Conservation (phyloP, 2,329 filamentous ascomycete genomes). For the Emericellopsis cladophorae region DNA sequence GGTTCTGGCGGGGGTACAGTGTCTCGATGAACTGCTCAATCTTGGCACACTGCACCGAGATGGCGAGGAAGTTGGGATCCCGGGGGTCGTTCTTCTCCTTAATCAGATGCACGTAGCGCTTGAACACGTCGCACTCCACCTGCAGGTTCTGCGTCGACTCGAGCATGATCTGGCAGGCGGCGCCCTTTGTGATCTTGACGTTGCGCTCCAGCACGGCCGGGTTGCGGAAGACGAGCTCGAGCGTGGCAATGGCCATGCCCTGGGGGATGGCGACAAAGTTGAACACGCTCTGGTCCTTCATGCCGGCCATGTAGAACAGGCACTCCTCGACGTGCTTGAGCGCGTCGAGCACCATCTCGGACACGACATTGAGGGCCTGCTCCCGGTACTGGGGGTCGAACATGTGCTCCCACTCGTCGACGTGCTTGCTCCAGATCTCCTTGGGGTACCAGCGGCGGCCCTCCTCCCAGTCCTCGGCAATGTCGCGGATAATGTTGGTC, state of each 20-base stretch:
- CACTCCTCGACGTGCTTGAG: slow-evolving; percentile 82
- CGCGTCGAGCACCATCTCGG: slow-evolving; percentile 89
- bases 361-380: slow-evolving; percentile 71
- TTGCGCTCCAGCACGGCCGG: slow-evolving; percentile 74
- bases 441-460: slow-evolving; percentile 86
- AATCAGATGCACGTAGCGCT: slow-evolving; percentile 65
- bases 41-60: slow-evolving; percentile 82
- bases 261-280: slow-evolving; percentile 98
- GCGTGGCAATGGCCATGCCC: slow-evolving; percentile 90
- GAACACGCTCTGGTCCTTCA: slow-evolving; percentile 94
- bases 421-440: slow-evolving; percentile 95
- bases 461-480: slow-evolving; percentile 81
- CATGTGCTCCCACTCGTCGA: slow-evolving; percentile 78
- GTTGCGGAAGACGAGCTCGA: slow-evolving; percentile 89
- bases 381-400: slow-evolving; percentile 71
- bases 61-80: slow-evolving; percentile 85
- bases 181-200: slow-evolving; percentile 92
- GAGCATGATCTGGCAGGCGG: slow-evolving; percentile 83
- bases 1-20: slow-evolving; percentile 76
- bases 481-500: slow-evolving; percentile 96
- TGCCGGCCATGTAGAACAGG: slow-evolving; percentile 91
- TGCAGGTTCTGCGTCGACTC: slow-evolving; percentile 85
- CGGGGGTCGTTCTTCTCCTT: slow-evolving; percentile 87
- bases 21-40: slow-evolving; percentile 93
- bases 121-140: slow-evolving; percentile 72